These are phyloP conservation scores for Lepidium campestre DNA, from an alignment of 441 rosid genomes.

Conservation along the genomic window DNA sequence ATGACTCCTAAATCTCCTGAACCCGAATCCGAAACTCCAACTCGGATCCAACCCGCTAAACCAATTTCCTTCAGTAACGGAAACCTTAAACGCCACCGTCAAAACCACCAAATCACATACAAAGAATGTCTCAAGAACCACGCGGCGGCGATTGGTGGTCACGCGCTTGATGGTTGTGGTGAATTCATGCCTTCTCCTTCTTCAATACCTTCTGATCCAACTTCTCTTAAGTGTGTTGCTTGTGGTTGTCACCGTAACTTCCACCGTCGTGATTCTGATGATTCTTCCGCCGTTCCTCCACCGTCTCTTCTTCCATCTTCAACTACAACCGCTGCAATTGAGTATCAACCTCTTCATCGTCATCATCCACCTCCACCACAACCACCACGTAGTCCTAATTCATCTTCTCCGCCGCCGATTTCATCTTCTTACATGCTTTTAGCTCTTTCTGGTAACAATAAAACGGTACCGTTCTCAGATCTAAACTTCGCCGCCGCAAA, in stretches of 20 bases:
- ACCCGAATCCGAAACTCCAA: slow-evolving; percentile 47
- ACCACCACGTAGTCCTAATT: slow-evolving; percentile 64
- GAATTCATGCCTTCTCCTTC: slow-evolving; percentile 87
- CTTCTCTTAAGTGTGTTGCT: slow-evolving; percentile 80
- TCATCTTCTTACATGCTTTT: slow-evolving; percentile 86
- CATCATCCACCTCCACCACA: slow-evolving; percentile 46
- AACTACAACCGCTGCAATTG: slow-evolving; percentile 33
- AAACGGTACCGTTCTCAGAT: slow-evolving; percentile 20
- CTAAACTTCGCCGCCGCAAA: slow-evolving; percentile 16
- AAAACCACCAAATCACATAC: slow-evolving; percentile 30
- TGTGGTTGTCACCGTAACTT: slow-evolving; percentile 95
- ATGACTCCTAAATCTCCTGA: slow-evolving; percentile 35
- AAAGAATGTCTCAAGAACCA: slow-evolving; percentile 82
- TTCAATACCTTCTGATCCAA: slow-evolving; percentile 57
- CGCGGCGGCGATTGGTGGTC: slow-evolving; percentile 72
- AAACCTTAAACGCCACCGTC: slow-evolving; percentile 57
- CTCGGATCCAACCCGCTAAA: slow-evolving; percentile 55
- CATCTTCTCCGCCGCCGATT: slow-evolving; percentile 93
- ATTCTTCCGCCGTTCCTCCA: slow-evolving; percentile 18
- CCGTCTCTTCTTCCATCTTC: slow-evolving; percentile 26
- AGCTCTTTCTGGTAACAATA: slow-evolving; percentile 56
- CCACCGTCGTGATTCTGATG: slow-evolving; percentile 83
- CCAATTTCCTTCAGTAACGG: slow-evolving; percentile 64
- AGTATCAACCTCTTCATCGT: slow-evolving; percentile 54
- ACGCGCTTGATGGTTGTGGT: slow-evolving; percentile 88